Evolutionary conservation across 2,329 filamentous ascomycete species (phyloP).

Genomic region (Bipolaris oryzae): DNA sequence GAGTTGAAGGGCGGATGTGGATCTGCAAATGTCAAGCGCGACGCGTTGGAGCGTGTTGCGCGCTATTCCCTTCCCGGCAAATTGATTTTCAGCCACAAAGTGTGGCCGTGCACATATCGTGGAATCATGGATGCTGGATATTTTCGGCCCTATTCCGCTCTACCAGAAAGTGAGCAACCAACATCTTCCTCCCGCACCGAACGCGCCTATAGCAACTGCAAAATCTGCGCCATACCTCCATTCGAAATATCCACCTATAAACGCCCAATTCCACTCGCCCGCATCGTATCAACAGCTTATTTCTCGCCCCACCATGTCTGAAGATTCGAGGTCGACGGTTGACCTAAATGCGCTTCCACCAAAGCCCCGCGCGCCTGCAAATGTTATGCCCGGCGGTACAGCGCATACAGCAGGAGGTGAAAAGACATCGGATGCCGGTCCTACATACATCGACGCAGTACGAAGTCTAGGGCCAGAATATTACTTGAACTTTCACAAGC

Average conservation of each 20-base stretch:
- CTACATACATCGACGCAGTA: slow-evolving; percentile 65
- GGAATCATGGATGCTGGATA: slow-evolving; percentile 30
- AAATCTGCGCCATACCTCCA: not conserved
- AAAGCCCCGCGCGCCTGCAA: slow-evolving; percentile 38
- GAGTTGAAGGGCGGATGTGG: slow-evolving; percentile 15
- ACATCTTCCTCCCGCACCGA: slow-evolving; percentile 5
- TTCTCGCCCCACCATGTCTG: slow-evolving; percentile 50
- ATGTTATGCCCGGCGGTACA: slow-evolving; percentile 59
- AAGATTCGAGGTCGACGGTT: slow-evolving; percentile 51
- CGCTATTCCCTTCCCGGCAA: slow-evolving; percentile 27
- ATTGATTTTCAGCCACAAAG: slow-evolving; percentile 34
- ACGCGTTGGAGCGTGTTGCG: slow-evolving; percentile 29
- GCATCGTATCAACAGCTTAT: slow-evolving; percentile 2
- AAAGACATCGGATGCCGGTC: slow-evolving; percentile 28
- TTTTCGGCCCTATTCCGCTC: slow-evolving; percentile 33
- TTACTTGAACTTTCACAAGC: slow-evolving; percentile 73
- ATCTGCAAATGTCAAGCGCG: slow-evolving; percentile 28
- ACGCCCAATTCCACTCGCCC: not conserved
- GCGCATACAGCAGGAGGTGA: slow-evolving; percentile 66
- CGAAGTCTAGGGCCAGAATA: slow-evolving; percentile 71
- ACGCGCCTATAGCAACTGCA: not conserved
- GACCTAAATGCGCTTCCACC: slow-evolving; percentile 26
- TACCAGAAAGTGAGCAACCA: slow-evolving; percentile 16
- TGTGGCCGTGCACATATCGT: slow-evolving; percentile 20
- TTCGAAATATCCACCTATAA: not conserved